Evolutionary conservation across 164 flowering plant genomes (phyloP), one percentile per base, ranked within the genome.

Genomic region (Chimonanthus salicifolius): DNA sequence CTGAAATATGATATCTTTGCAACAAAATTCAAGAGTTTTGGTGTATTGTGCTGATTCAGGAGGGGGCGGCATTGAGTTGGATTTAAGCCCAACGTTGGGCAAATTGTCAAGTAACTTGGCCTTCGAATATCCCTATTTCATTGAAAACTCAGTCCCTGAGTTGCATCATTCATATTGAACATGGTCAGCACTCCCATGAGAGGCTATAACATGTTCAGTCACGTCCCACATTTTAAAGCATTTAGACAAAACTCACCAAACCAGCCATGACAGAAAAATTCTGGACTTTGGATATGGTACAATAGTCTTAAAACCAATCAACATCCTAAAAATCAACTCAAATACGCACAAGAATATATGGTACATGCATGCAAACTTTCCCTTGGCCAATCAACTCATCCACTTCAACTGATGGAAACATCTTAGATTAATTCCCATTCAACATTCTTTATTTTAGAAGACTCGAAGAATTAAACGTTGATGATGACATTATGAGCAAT

Each of bases 161-260:
- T 78, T 95, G 92, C 93, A 95, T 75, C 98, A 72, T 77, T 93
- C 94, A 82, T 95, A 98, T 76, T 93, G 97, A 46, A 95, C 0
- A 33, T 33, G 33, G 1, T 33, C 33, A 33, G 33, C 33, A 33
- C 33, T 33, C 1, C 33, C 33, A 33, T 33, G 33, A 33, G 33
- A 33, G 33, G 33, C 33, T 33, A 33, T 33, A 33, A 33, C 33
- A 33, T 33, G 33, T 33, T 33, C 33, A 33, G 33, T 33, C 33
- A 33, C 33, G 33, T 33, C 33, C 33, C 33, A 33, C 33, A 33
- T 33, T 33, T 33, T 33, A 33, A 33, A 33, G 33, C 33, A 33
- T 33, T 33, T 33, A 33, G 33, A 33, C 33, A 33, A 33, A 33
- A 15, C 58, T 10, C 13, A 16, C 60, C 15, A 54, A 54, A 54